phyloP scores from a whole-genome alignment of 805 yeast genomes.

The Myxozyma melibiosi region DNA sequence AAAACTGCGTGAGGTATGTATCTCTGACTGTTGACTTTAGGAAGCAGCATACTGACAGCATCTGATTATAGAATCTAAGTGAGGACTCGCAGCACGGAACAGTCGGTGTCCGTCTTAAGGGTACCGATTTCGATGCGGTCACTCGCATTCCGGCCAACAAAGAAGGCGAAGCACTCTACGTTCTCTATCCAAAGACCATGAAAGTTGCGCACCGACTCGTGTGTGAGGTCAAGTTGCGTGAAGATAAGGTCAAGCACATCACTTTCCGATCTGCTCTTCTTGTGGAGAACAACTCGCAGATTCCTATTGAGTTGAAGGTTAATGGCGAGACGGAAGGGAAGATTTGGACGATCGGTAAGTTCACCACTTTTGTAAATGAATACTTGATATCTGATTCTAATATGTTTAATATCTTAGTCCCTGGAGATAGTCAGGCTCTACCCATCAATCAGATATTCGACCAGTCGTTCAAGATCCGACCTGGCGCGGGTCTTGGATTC shows the following conservation, averaged over 20 bases:
- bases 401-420: slow-evolving; percentile 38
- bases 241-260: slow-evolving; percentile 77
- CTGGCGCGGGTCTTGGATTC: slow-evolving; percentile 50
- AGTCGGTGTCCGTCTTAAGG: slow-evolving; percentile 45
- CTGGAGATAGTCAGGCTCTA: slow-evolving; percentile 63
- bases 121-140: slow-evolving; percentile 57
- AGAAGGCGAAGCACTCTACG: slow-evolving; percentile 80
- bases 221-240: slow-evolving; percentile 68
- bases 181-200: slow-evolving; percentile 61
- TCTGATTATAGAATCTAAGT: slow-evolving; percentile 17
- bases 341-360: slow-evolving; percentile 44
- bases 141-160: slow-evolving; percentile 65
- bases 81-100: slow-evolving; percentile 32
- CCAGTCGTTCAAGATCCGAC: slow-evolving; percentile 61
- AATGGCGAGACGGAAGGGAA: slow-evolving; percentile 43
- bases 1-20: slow-evolving; percentile 66
- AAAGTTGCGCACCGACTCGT: slow-evolving; percentile 73
- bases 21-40: neutral
- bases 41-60: neutral
- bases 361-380: neutral
- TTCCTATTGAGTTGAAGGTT: slow-evolving; percentile 52
- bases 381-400: neutral
- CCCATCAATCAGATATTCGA: slow-evolving; percentile 72
- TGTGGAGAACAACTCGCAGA: slow-evolving; percentile 67
- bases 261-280: slow-evolving; percentile 75